Evolutionary conservation across 2,329 filamentous ascomycete species (phyloP).

Genomic region (Penicillium sp.): DNA sequence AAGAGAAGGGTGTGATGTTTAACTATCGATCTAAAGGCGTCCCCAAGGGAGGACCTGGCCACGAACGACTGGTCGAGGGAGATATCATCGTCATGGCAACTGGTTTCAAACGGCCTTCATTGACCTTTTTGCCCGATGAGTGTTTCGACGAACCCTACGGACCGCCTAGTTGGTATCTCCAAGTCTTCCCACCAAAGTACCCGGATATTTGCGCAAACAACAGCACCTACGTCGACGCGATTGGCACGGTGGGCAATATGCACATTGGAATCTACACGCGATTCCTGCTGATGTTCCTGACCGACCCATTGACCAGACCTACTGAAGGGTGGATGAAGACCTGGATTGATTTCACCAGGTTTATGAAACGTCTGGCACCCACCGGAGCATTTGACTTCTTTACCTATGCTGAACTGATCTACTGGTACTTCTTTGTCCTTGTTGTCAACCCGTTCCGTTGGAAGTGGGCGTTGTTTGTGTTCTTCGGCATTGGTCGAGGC

Average conservation of each 20-base stretch:
- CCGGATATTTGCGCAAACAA: conserved; percentile 77
- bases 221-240: conserved; percentile 76
- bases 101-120: conserved; percentile 70
- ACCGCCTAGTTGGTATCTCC: conserved; percentile 84
- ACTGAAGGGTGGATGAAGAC: conserved; percentile 72
- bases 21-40: conserved; percentile 71
- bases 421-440: conserved; percentile 81
- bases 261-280: conserved; percentile 88
- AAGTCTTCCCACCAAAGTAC: conserved; percentile 75
- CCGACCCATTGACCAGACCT: conserved; percentile 73
- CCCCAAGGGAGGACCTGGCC: conserved; percentile 71
- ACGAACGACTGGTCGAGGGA: conserved; percentile 62
- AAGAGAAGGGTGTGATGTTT: conserved; percentile 64
- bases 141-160: conserved; percentile 71
- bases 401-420: conserved; percentile 78
- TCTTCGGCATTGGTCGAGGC: conserved; percentile 68
- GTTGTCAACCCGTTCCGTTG: conserved; percentile 80
- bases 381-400: conserved; percentile 84
- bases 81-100: conserved; percentile 83
- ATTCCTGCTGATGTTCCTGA: conserved; percentile 80
- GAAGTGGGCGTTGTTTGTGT: conserved; percentile 85
- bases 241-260: conserved; percentile 80
- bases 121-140: conserved; percentile 70
- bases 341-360: conserved; percentile 81
- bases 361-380: conserved; percentile 67